Percentiles rank a stretch among this genome's conserved stretches.
Conservation (phyloP, 352 stramenopile genomes). For the Pythium periplocum region DNA sequence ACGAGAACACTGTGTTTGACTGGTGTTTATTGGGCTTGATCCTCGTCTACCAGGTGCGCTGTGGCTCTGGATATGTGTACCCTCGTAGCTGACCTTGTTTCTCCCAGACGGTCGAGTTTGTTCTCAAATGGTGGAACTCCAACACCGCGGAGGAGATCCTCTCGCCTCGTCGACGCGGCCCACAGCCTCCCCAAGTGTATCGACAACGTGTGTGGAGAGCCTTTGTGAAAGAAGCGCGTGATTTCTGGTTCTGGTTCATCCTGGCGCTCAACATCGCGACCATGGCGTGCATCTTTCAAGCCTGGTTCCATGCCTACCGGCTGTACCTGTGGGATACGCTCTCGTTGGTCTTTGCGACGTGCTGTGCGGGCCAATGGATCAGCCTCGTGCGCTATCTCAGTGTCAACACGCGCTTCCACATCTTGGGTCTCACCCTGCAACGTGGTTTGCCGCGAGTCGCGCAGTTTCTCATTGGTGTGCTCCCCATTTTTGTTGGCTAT, state of each 20-base stretch:
- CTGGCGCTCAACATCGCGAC: conserved; percentile 49
- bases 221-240: conserved; percentile 22
- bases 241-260: conserved; percentile 67
- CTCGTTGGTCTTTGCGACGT: conserved; percentile 56
- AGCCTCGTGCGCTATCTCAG: conserved; percentile 71
- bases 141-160: conserved; percentile 12
- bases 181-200: conserved; percentile 14
- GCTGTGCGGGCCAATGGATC: conserved; percentile 70
- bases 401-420: conserved; percentile 67
- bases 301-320: conserved; percentile 48
- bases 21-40: conserved; percentile 38
- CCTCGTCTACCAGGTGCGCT: conserved; percentile 39
- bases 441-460: conserved; percentile 62
- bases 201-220: conserved; percentile 12
- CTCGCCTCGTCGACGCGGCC: conserved; percentile 3
- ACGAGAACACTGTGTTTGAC: conserved; percentile 36
- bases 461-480: conserved; percentile 78
- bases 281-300: conserved; percentile 35
- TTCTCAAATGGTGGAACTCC: conserved; percentile 32
- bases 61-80: neutral
- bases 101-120: conserved; percentile 33
- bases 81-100: neutral
- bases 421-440: conserved; percentile 67
- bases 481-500: conserved; percentile 82
- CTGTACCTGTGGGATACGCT: conserved; percentile 50